These are phyloP conservation scores for Termitomyces sp. DNA, from an alignment of 768 basidiomycete species.

Conservation along the genomic window DNA sequence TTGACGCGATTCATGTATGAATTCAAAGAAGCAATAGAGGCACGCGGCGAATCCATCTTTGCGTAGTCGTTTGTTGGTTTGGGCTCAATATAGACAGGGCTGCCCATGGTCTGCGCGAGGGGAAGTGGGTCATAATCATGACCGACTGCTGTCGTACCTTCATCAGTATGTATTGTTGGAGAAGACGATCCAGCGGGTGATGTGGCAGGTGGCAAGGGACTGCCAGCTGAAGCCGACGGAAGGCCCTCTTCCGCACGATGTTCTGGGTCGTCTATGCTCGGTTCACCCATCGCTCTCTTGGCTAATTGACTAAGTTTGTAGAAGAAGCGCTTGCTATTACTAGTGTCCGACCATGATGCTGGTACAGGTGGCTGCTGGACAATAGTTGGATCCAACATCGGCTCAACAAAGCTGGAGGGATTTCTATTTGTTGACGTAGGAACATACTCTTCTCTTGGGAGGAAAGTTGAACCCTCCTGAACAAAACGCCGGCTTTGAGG, in stretches of 20 bases:
- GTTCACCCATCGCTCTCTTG: constrained; percentile 14
- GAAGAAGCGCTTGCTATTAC: constrained; percentile 9
- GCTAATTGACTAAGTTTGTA: constrained; percentile 8
- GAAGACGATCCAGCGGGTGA: constrained; percentile 9
- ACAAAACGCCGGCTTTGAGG: constrained; percentile 2
- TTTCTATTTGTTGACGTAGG: constrained; percentile 8
- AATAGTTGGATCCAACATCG: neutral
- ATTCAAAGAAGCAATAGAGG: constrained; percentile 24
- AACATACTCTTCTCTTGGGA: constrained; percentile 4
- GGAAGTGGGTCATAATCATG: constrained; percentile 13
- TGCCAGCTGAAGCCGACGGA: neutral
- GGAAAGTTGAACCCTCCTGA: neutral
- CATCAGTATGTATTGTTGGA: constrained; percentile 3
- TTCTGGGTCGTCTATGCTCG: neutral
- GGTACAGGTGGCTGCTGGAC: neutral
- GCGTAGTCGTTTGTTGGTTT: constrained; percentile 30
- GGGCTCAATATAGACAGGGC: constrained; percentile 27
- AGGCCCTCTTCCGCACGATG: constrained; percentile 6
- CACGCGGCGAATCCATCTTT: constrained; percentile 28
- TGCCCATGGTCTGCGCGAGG: constrained; percentile 4
- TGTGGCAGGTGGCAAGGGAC: constrained; percentile 1
- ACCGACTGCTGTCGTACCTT: constrained; percentile 11
- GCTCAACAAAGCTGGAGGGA: constrained; percentile 14
- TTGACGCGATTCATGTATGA: constrained; percentile 26
- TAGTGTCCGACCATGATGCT: neutral